Evolutionary conservation across 495 filamentous ascomycete species (phyloP).

Genomic region (Cetradonia linearis): DNA sequence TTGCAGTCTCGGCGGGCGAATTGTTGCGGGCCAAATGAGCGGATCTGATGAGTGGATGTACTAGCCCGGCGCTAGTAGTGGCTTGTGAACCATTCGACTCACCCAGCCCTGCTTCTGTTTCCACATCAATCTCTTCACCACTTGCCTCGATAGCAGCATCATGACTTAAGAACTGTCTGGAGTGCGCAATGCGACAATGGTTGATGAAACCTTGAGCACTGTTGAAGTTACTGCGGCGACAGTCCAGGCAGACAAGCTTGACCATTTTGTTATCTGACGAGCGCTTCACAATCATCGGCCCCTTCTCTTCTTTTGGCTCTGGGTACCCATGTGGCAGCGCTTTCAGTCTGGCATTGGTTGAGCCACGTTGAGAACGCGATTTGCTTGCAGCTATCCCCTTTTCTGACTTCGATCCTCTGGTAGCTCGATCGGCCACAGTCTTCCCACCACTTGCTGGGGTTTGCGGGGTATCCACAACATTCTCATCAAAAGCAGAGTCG

Average conservation of each 20-base stretch:
- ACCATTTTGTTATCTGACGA: slow-evolving; percentile 51
- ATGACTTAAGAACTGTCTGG: slow-evolving; percentile 82
- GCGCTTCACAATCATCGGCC: slow-evolving; percentile 50
- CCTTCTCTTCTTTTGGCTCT: slow-evolving; percentile 54
- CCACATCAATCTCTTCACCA: slow-evolving; percentile 67
- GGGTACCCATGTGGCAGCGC: slow-evolving; percentile 64
- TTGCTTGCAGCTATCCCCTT: slow-evolving; percentile 44
- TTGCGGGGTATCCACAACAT: slow-evolving; percentile 29
- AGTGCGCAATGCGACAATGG: slow-evolving; percentile 92
- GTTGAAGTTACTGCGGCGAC: slow-evolving; percentile 78
- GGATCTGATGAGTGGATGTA: slow-evolving; percentile 59
- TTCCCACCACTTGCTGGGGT: slow-evolving; percentile 29
- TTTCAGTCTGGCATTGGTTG: slow-evolving; percentile 52
- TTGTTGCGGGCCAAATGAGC: slow-evolving; percentile 35
- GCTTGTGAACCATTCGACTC: slow-evolving; percentile 32
- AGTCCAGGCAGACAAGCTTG: slow-evolving; percentile 83
- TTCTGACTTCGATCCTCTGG: slow-evolving; percentile 61
- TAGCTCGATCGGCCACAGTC: slow-evolving; percentile 53
- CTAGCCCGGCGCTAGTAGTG: slow-evolving; percentile 43
- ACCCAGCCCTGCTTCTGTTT: slow-evolving; percentile 47
- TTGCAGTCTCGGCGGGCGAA: slow-evolving; percentile 37
- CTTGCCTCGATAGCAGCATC: slow-evolving; percentile 87
- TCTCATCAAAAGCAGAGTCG: slow-evolving; percentile 69
- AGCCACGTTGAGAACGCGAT: slow-evolving; percentile 51
- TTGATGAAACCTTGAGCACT: slow-evolving; percentile 98